Conservation (phyloP, 768 basidiomycete genomes). For the Tephrocybe rancida region DNA sequence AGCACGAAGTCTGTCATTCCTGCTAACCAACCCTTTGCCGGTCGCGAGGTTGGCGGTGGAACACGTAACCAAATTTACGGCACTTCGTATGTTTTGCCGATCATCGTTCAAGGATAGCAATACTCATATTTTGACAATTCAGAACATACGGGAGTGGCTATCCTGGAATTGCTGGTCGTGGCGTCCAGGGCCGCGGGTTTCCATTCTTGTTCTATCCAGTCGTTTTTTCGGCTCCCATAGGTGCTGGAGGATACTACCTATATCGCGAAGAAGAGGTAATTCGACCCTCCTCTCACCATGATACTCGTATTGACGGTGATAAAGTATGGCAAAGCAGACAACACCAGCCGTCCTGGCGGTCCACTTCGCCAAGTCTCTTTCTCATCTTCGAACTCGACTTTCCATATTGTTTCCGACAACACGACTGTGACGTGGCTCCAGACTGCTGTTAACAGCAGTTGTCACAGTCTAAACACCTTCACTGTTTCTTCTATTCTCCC, state of each 20-base stretch:
- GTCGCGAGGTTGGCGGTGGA: conserved; percentile 15
- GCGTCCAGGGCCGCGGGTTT: conserved; percentile 47
- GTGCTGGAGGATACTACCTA: conserved; percentile 20
- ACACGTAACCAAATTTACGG: conserved; percentile 11
- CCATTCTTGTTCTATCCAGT: conserved; percentile 63
- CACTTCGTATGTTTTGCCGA: conserved; percentile 8
- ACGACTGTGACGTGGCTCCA: conserved; percentile 37
- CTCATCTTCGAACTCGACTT: conserved; percentile 21
- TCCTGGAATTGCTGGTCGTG: conserved; percentile 40
- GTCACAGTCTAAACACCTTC: conserved; percentile 20
- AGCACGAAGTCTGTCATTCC: conserved; percentile 10
- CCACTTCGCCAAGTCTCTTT: conserved; percentile 18
- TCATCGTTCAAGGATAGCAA: not conserved
- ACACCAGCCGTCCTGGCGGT: conserved; percentile 48
- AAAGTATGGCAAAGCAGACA: conserved; percentile 47
- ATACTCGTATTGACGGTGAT: not conserved
- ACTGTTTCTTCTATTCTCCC: conserved; percentile 18
- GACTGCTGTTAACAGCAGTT: conserved; percentile 32
- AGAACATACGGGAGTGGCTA: conserved; percentile 56
- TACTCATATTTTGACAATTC: not conserved
- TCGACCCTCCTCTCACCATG: not conserved
- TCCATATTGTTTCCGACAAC: conserved; percentile 47
- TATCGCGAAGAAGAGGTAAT: conserved; percentile 39
- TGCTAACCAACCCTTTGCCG: conserved; percentile 8
- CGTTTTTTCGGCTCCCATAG: conserved; percentile 38